Evolutionary conservation across 208 protist species (phyloP).

Genomic region (Angomonas ambiguus): DNA sequence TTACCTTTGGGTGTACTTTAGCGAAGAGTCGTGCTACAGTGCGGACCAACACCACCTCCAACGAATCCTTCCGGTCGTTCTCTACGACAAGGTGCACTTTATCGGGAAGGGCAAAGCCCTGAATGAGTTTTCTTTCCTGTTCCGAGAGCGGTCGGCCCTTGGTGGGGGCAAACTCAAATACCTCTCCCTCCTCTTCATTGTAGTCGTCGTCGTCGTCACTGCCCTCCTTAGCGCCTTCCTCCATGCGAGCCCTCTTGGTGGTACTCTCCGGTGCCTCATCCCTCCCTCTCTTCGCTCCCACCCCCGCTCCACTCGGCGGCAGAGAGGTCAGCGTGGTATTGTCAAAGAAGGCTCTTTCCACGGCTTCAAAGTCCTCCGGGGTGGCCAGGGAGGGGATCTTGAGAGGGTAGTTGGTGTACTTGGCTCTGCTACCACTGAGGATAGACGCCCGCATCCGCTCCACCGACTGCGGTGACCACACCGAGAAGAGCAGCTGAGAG

Average conservation of each 20-base stretch:
- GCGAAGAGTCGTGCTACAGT: slow-evolving; percentile 77
- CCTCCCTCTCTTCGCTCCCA: background rate
- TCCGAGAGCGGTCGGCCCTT: background rate
- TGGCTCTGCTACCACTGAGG: slow-evolving; percentile 76
- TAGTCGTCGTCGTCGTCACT: background rate
- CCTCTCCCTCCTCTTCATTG: background rate
- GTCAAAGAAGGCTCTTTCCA: background rate
- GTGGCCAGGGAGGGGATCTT: slow-evolving; percentile 5
- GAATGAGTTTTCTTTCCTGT: background rate
- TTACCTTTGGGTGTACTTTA: slow-evolving; percentile 26
- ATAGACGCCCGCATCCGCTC: slow-evolving; percentile 57
- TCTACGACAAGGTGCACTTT: slow-evolving; percentile 82
- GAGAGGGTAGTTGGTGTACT: slow-evolving; percentile 57
- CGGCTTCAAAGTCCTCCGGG: background rate
- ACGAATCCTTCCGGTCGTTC: slow-evolving; percentile 80
- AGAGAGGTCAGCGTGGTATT: background rate
- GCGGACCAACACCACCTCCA: slow-evolving; percentile 29
- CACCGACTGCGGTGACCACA: slow-evolving; percentile 70
- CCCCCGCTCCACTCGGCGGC: background rate
- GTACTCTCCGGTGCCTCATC: background rate
- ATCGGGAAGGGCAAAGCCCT: background rate
- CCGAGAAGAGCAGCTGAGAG: slow-evolving; percentile 64
- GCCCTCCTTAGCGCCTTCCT: background rate
- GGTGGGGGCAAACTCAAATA: background rate
- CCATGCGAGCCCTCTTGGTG: background rate